Percentiles rank a stretch among this genome's conserved stretches.
These are phyloP conservation scores for Psidium guajava DNA, from an alignment of 345 rosid species.

Conservation along the genomic window DNA sequence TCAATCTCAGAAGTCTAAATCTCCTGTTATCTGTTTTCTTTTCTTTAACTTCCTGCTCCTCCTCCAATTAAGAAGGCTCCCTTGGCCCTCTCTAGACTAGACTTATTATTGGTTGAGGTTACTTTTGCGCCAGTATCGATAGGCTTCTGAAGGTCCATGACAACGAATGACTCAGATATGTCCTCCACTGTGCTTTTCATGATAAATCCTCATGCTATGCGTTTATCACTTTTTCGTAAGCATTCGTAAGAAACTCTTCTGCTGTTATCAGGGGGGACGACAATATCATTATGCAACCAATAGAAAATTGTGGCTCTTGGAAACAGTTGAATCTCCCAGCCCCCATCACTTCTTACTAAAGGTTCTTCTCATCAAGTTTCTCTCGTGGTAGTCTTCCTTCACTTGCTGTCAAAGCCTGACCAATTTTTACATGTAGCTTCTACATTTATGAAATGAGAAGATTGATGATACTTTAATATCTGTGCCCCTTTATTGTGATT, in stretches of 20 bases:
- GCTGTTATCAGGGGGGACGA: neutral
- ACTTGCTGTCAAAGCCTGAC: neutral
- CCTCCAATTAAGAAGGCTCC: neutral
- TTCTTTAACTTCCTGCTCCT: neutral
- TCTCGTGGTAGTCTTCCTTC: neutral
- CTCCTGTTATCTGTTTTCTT: neutral
- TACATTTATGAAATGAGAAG: neutral
- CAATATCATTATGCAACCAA: neutral
- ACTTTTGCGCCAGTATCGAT: neutral
- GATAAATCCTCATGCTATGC: neutral
- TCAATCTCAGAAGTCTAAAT: too few relatives aligned
- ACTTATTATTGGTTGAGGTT: neutral
- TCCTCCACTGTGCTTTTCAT: neutral
- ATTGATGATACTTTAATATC: neutral
- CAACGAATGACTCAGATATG: neutral
- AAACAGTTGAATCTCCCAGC: neutral
- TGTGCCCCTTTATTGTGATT: neutral
- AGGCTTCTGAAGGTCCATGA: neutral
- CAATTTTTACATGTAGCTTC: neutral
- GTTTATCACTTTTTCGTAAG: neutral
- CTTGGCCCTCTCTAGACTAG: neutral
- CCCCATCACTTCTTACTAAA: neutral
- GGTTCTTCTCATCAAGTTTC: neutral
- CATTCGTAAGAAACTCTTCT: neutral
- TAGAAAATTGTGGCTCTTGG: neutral